Base-by-base conservation (phyloP, 2,329 filamentous ascomycete genomes). In the Ambrosiella xylebori region DNA sequence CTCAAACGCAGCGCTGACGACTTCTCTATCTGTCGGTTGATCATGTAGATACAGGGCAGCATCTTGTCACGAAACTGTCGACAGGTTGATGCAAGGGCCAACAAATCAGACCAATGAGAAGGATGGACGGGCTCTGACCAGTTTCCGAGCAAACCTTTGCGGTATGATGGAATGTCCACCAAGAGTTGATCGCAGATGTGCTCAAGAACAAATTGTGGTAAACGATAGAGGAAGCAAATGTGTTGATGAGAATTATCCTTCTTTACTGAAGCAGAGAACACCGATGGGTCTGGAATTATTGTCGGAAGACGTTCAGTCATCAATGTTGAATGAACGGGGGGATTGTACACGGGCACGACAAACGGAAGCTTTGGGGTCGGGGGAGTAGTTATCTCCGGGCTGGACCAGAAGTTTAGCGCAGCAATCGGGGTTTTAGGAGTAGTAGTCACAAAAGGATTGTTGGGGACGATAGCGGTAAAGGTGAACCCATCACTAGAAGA, bases 1-100 rank as follows among this genome's bases (percentile, higher is more conserved):
- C 54, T 57, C 50, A 57, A 19, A 2, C 58, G 35, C 35, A 60
- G 54, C 3, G 58, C 58, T 9, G 58, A 60, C 11, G 54, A 60
- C 1, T 53, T 53, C 37, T 60, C 58, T 17, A 57, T 38, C 12
- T n/a, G 38, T 37, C 37, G 56, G 41, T 60, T 60, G 47, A 60
- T 37, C 7, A 27, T 6, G 50, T 60, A 60, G 41, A 60, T 60
- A 8, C 37, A 38, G 11, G 49, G 39, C 4, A 54, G 50, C 49
- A 60, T 44, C 47, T 35, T 35, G 40, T 15, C 17, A 11, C 54
- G 52, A 7, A 60, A 38, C 13, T 41, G 49, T 17, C 36, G 54
- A 39, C 58, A 60, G 2, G 58, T 60, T 38, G 7, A 52, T 17
- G 58, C 54, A 13, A 60, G 27, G 3, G 58, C 41, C 12, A 60